A percentile compares a stretch with the other conserved stretches of the same genome.
Conservation (phyloP, 495 filamentous ascomycete species). For the Achaetomiella virescens region DNA sequence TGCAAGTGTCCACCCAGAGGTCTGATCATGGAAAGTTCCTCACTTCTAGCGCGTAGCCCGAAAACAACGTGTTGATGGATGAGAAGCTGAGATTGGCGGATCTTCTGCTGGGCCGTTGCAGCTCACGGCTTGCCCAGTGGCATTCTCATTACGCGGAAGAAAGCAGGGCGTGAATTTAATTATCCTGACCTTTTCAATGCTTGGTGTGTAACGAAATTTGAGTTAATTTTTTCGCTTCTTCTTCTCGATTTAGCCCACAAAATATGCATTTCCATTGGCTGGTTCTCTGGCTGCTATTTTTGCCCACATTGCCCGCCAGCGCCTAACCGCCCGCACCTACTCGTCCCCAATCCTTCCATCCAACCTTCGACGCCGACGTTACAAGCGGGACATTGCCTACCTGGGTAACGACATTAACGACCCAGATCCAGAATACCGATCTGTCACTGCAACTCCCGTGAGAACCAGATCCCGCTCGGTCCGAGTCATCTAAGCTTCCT, state of each 20-base stretch:
- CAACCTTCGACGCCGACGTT: background rate
- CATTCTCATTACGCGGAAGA: no score
- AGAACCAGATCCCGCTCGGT: no score
- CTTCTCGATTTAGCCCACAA: constrained; percentile 11
- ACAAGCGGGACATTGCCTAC: constrained; percentile 4
- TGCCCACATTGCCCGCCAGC: constrained; percentile 13
- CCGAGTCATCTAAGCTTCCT: background rate
- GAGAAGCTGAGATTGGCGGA: no score
- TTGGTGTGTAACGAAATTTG: background rate
- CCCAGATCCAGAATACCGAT: constrained; percentile 5
- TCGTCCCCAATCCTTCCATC: background rate
- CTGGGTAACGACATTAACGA: background rate
- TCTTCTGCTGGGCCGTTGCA: no score
- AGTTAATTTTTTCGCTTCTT: constrained; percentile 14
- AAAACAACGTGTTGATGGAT: no score
- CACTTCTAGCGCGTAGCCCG: no score
- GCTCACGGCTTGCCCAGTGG: no score
- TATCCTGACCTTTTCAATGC: background rate
- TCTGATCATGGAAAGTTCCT: no score
- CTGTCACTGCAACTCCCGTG: background rate
- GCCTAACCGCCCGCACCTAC: constrained; percentile 7
- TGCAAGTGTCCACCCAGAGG: no score
- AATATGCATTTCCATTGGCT: background rate
- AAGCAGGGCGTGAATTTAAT: background rate
- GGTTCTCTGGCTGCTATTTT: constrained; percentile 9